phyloP scores from a whole-genome alignment of 2,329 filamentous ascomycete genomes.

The Macrophomina phaseolina region DNA sequence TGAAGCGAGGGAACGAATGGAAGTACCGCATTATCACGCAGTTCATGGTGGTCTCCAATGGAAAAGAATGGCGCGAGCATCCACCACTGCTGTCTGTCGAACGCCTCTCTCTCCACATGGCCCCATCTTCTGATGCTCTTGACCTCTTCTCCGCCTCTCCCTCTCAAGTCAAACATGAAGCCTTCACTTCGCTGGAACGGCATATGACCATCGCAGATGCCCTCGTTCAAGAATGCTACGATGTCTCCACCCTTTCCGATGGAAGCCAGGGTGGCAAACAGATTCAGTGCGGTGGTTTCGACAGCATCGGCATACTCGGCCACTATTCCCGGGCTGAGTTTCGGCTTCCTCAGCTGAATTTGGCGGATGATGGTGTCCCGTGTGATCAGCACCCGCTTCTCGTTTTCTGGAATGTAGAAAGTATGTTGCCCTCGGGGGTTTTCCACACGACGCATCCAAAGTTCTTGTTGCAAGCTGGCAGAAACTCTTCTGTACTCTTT shows the following conservation, averaged over 20 bases:
- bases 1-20: background rate
- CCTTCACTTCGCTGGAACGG: background rate
- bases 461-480: background rate
- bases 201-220: background rate
- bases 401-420: background rate
- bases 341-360: background rate
- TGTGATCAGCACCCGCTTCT: background rate
- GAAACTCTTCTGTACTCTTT: background rate
- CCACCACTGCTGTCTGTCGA: background rate
- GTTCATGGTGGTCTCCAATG: background rate
- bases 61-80: background rate
- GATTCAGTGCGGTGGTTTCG: background rate
- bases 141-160: background rate
- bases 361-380: background rate
- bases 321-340: background rate
- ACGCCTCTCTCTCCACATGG: background rate
- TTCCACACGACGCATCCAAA: background rate
- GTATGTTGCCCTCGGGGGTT: background rate
- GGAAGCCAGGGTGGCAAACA: conserved; percentile 23
- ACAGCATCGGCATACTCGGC: background rate
- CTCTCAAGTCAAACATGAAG: background rate
- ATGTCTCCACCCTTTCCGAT: background rate
- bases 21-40: background rate
- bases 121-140: background rate
- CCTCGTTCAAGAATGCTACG: background rate